Evolutionary conservation across 2,329 filamentous ascomycete species (phyloP).

Genomic region (Setomelanomma holmii): DNA sequence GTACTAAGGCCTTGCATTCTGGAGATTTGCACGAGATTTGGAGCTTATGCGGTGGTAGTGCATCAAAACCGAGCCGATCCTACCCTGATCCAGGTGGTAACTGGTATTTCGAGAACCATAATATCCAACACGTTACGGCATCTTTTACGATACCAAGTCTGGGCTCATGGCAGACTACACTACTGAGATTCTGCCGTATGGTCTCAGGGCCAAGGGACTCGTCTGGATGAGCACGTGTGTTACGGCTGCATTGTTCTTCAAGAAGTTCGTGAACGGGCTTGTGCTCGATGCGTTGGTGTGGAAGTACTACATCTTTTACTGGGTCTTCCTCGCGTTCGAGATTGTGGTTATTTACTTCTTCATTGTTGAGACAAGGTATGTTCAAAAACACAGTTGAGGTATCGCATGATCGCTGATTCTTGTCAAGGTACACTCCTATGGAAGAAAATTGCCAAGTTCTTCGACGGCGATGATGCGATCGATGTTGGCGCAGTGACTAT

Average conservation of each 20-base stretch:
- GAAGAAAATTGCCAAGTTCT: conserved; percentile 75
- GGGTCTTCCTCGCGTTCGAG: conserved; percentile 67
- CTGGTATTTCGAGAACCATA: too few relatives aligned
- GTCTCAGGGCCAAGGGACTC: conserved; percentile 58
- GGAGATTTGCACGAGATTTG: too few relatives aligned
- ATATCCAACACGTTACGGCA: too few relatives aligned
- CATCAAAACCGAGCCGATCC: too few relatives aligned
- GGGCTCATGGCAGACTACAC: conserved; percentile 63
- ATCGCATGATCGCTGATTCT: too few relatives aligned
- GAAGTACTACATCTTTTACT: conserved; percentile 73
- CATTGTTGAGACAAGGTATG: conserved; percentile 66
- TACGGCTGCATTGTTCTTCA: conserved; percentile 67
- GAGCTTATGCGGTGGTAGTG: too few relatives aligned
- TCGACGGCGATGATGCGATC: conserved; percentile 70
- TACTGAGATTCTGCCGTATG: conserved; percentile 59
- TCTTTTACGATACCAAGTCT: conserved; percentile 66
- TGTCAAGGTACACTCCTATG: conserved; percentile 50
- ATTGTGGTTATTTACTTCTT: conserved; percentile 70
- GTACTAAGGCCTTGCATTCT: too few relatives aligned
- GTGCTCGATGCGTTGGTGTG: conserved; percentile 45
- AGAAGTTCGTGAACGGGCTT: conserved; percentile 64
- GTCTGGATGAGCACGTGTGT: conserved; percentile 68
- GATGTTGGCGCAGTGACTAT: too few relatives aligned
- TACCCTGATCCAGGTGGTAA: too few relatives aligned
- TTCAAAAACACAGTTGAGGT: too few relatives aligned